Base-by-base conservation (phyloP, 2,329 filamentous ascomycete species). In the Fusarium concolor region DNA sequence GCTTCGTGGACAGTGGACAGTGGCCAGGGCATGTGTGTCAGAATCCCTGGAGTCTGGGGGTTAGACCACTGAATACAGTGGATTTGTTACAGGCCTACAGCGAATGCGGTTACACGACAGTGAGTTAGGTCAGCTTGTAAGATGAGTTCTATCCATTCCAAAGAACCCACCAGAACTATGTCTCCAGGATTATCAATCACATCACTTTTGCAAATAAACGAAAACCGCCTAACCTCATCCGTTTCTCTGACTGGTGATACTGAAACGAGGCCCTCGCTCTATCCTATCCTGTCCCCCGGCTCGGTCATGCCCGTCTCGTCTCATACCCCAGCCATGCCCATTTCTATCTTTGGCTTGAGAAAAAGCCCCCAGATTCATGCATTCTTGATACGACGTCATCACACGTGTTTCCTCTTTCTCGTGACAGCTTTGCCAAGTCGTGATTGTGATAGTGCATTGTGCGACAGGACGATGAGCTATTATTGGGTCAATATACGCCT, bases 181-280 rank as follows among this genome's bases (percentile, higher is more conserved):
- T 56, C 42, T 56, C 50, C 49, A 45, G 45, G 45, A 66, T 66
- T 66, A 66, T 52, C 63, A 66, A 66, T 66, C 63, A 66, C 44
- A 35, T 41, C 33, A n/a, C 17, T 8, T 35, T 6, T 35, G 15
- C 10, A 35, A 35, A 17, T n/a, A 35, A 35, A 17, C 8, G 46
- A 43, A 37, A 29, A 31, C 41, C 45, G 22, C 18, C 33, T 33
- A 38, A 37, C 50, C 56, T 49, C 26, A 45, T 65, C 44, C 54
- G 42, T 24, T 24, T 24, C 22, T 24, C 22, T 6, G 22, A 24
- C 22, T 24, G 22, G 22, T 24, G 18, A 31, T 46, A 24, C 31
- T 55, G 63, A 66, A 66, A 66, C 62, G 60, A 65, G 60, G 54
- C 60, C 60, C 54, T 50, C 46, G n/a, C 24, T 20, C 22, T 49